A percentile compares a stretch with the other conserved stretches of the same genome.
phyloP scores from a whole-genome alignment of 257 asterid genomes.

The Buddleja alternifolia region DNA sequence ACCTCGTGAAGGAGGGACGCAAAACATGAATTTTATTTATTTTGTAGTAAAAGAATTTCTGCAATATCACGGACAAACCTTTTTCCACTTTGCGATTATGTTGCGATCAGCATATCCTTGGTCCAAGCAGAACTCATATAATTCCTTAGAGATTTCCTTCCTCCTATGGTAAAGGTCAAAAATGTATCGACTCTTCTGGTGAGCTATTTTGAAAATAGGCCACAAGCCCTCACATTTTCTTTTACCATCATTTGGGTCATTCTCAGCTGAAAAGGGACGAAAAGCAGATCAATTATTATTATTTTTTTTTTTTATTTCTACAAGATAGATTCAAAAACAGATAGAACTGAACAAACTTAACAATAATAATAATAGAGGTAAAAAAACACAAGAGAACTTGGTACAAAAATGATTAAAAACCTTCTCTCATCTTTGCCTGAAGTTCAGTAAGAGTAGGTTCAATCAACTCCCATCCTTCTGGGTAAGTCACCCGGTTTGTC shows the following conservation, averaged over 20 bases:
- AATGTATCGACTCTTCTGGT: slow-evolving; percentile 86
- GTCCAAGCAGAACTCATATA: slow-evolving; percentile 88
- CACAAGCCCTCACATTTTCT: slow-evolving; percentile 87
- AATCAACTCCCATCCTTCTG: slow-evolving; percentile 93
- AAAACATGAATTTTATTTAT: not conserved
- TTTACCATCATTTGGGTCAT: slow-evolving; percentile 82
- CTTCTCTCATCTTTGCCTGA: slow-evolving; percentile 95
- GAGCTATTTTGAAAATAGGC: slow-evolving; percentile 95
- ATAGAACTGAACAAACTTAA: not conserved
- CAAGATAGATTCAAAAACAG: not conserved
- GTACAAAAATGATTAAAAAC: slow-evolving; percentile 33
- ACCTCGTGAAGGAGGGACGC: too few species aligned
- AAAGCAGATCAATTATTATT: not conserved
- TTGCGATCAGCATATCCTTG: slow-evolving; percentile 93
- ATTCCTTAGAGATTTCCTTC: slow-evolving; percentile 84
- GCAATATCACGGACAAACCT: slow-evolving; percentile 41
- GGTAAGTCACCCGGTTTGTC: slow-evolving; percentile 79
- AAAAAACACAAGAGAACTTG: not conserved
- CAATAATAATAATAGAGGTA: not conserved
- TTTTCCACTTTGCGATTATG: slow-evolving; percentile 91
- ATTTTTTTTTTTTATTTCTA: too few species aligned
- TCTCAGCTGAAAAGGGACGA: slow-evolving; percentile 55
- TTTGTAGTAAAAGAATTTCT: not conserved
- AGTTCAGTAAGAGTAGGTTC: slow-evolving; percentile 90
- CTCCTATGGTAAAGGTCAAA: slow-evolving; percentile 79